These are phyloP conservation scores for Selaginella tamariscina DNA, from an alignment of 75 land plant species.

Conservation along the genomic window DNA sequence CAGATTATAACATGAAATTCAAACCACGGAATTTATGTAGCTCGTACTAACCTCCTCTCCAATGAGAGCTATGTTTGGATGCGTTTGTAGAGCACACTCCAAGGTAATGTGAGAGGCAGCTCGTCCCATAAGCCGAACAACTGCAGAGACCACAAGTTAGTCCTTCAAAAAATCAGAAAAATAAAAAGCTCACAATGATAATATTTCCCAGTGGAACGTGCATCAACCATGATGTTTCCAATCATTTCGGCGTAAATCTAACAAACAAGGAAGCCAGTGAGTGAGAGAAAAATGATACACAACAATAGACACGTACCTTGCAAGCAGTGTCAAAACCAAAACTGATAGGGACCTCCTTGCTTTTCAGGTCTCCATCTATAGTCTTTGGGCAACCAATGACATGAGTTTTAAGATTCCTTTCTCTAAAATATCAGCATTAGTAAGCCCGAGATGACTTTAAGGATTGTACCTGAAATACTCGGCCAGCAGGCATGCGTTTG, in stretches of 20 bases:
- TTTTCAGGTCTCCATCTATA: constrained; percentile 88
- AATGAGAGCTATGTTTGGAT: constrained; percentile 77
- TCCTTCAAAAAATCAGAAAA: constrained; percentile 2
- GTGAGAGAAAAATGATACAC: not conserved
- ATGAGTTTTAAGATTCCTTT: constrained; percentile 59
- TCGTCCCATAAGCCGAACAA: constrained; percentile 93
- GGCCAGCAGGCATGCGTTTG: constrained; percentile 92
- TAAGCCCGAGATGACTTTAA: not conserved
- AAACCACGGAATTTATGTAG: not conserved
- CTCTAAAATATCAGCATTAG: constrained; percentile 39
- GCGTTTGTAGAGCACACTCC: constrained; percentile 93
- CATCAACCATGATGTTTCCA: constrained; percentile 95
- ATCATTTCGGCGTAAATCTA: constrained; percentile 97
- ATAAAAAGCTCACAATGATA: constrained; percentile 67
- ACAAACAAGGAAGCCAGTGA: constrained; percentile 11
- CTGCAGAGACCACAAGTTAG: constrained; percentile 20
- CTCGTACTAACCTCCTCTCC: constrained; percentile 69
- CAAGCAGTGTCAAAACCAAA: constrained; percentile 99
- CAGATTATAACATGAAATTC: not conserved
- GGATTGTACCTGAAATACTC: constrained; percentile 62
- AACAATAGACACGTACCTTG: constrained; percentile 40
- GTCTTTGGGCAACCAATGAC: constrained; percentile 99
- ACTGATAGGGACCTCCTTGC: constrained; percentile 85
- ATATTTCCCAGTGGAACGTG: constrained; percentile 92
- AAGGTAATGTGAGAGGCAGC: constrained; percentile 93